Percentiles rank a stretch among this genome's conserved stretches.
Conservation (phyloP, 78 protist genomes). For the Monosiga brevicollis region DNA sequence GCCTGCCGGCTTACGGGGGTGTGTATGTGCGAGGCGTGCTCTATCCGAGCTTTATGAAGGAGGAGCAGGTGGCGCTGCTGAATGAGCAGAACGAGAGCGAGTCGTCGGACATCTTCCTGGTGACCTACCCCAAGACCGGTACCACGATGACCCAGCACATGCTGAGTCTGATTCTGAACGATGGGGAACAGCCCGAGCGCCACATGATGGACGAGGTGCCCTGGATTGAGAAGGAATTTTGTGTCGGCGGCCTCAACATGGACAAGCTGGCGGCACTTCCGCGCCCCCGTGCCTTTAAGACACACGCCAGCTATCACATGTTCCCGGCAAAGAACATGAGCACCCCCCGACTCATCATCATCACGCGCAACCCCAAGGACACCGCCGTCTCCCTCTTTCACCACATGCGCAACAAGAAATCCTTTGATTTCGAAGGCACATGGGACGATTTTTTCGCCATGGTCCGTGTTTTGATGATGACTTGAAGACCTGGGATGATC, state of each 20-base stretch:
- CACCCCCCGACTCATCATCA: not conserved
- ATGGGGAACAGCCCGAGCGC: not conserved
- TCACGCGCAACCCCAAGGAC: not conserved
- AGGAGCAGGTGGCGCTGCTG: no score
- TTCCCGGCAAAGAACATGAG: not conserved
- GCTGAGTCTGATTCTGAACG: not conserved
- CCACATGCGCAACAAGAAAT: not conserved
- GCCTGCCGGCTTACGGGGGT: no score
- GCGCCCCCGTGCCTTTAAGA: not conserved
- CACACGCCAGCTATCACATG: not conserved
- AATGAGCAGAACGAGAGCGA: no score
- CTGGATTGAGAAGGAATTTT: not conserved
- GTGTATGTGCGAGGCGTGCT: no score
- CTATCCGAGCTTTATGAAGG: no score
- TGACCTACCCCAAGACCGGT: no score
- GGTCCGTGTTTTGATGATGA: no score
- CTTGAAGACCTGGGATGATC: no score
- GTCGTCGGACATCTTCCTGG: no score
- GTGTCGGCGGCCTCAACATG: not conserved
- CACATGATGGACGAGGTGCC: not conserved
- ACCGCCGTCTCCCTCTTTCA: not conserved
- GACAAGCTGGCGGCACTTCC: no score
- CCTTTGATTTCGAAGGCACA: not conserved
- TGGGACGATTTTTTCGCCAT: not conserved
- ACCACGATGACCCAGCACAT: not conserved